These are phyloP conservation scores for Lactifluus pinguis DNA, from an alignment of 768 basidiomycete genomes.

Conservation along the genomic window DNA sequence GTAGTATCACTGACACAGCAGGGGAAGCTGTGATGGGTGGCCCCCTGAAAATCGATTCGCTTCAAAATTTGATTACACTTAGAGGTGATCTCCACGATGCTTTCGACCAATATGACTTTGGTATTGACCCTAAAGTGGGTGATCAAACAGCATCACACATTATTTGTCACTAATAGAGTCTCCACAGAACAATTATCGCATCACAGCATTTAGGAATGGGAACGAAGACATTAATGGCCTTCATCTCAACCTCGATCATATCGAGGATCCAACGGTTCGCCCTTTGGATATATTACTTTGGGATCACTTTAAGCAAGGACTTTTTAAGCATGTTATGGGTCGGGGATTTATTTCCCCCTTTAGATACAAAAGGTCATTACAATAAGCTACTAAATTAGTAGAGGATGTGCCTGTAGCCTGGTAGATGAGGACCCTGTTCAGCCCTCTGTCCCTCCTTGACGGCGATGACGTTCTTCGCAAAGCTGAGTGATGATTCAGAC, in stretches of 20 bases:
- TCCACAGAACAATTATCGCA: neutral
- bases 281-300: neutral
- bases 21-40: neutral
- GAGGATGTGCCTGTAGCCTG: no score
- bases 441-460: no score
- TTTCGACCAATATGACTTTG: conserved; percentile 1
- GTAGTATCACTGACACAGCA: neutral
- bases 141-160: neutral
- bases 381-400: no score
- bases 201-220: conserved; percentile 1
- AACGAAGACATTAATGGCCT: neutral
- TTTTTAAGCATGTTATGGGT: neutral
- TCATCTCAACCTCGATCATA: neutral
- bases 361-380: no score
- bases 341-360: no score
- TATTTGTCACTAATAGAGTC: neutral
- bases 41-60: neutral
- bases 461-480: no score
- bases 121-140: neutral
- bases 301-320: conserved; percentile 1
- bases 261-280: neutral
- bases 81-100: neutral
- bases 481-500: no score
- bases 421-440: no score
- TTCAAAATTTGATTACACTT: neutral